Base-by-base conservation (phyloP, 179 eudicot genomes). In the Nepenthes alata region DNA sequence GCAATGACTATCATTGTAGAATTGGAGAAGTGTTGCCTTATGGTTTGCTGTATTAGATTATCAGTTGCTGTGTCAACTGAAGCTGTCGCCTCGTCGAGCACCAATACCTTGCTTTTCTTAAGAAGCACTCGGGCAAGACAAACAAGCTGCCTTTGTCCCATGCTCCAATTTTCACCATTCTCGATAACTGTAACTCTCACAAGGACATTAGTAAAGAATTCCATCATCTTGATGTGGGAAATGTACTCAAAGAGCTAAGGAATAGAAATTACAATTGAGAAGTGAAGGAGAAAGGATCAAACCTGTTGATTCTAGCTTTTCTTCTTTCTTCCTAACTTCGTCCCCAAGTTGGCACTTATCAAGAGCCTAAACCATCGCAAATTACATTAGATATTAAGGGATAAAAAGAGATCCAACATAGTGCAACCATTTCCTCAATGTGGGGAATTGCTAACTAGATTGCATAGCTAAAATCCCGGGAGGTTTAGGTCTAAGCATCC, bases 121-220 rank as follows among this genome's bases (percentile, higher is more conserved):
- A 82, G 80, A 49, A 84, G 77, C 16, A 84, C 81, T 5, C 90
- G 81, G 0, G 87, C 87, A 4, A 84, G 83, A 54, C 90, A 84
- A n/a, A 80, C 87, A 4, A 83, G 80, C 41, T 83, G 88, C 56
- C 88, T 70, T 41, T 83, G 88, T 0, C 88, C 88, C 83, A 85
- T 80, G 44, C 87, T 85, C 90, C 90, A 85, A 58, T 85, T 85
- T 55, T 84, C 90, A 36, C 90, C 90, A 62, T 80, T 84, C 72
- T 84, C 87, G 0, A 77, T 53, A 7, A 84, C 89, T 81, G 78
- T 51, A 59, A 55, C 4, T 12, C 58, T 15, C 25, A 61, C 45
- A 41, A 41, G 45, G 45, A 7, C 8, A 41, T 11, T 56, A 7
- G 25, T 25, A 25, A 25, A 25, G 25, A 25, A 25, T 25, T 25